Conservation (phyloP, 2,329 filamentous ascomycete species). For the Paecilomyces niveus region DNA sequence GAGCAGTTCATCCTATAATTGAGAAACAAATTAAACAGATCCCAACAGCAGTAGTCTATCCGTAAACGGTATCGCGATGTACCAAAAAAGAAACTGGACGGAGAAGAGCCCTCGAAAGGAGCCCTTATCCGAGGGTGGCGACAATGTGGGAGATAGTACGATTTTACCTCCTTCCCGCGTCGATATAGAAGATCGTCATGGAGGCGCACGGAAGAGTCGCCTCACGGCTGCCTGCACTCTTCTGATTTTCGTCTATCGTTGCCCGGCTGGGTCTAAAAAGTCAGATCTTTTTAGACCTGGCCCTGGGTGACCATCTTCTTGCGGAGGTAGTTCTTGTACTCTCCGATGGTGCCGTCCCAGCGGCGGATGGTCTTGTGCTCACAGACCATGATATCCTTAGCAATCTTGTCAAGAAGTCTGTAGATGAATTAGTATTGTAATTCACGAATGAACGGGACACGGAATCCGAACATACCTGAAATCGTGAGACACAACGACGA, state of each 20-base stretch:
- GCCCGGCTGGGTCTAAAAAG: background rate
- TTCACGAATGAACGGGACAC: conserved; percentile 1
- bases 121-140: background rate
- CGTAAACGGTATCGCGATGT: background rate
- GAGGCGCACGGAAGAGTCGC: background rate
- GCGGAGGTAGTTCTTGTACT: conserved; percentile 97
- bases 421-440: conserved; percentile 8
- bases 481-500: conserved; percentile 96
- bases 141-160: background rate
- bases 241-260: conserved; percentile 1
- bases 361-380: conserved; percentile 89
- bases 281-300: conserved; percentile 70
- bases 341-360: conserved; percentile 84
- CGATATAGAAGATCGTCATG: background rate
- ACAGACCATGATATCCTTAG: conserved; percentile 98
- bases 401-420: conserved; percentile 97
- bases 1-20: background rate
- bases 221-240: background rate
- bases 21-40: background rate
- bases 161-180: background rate
- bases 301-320: conserved; percentile 96
- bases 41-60: background rate
- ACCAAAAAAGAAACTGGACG: background rate
- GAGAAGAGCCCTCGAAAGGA: background rate
- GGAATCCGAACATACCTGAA: conserved; percentile 66